Conservation (phyloP, 441 rosid species). For the Flueggea neowawraea region DNA sequence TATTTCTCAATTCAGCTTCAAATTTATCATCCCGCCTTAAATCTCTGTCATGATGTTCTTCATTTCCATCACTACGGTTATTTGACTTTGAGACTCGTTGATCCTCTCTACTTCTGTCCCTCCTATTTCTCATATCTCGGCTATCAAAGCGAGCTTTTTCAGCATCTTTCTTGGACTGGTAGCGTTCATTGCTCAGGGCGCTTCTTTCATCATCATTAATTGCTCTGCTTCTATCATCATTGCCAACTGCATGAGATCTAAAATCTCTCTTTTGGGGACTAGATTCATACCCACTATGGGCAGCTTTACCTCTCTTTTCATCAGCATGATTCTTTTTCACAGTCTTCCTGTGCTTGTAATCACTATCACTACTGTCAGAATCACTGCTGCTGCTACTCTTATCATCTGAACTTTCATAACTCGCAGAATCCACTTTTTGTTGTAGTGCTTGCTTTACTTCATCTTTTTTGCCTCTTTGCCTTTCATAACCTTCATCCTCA, state of each 20-base stretch:
- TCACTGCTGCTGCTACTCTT: conserved; percentile 11
- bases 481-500: conserved; percentile 7
- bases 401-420: conserved; percentile 6
- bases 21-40: conserved; percentile 9
- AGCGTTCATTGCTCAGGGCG: conserved; percentile 1
- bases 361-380: conserved; percentile 18
- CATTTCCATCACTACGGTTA: conserved; percentile 18
- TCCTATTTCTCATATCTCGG: conserved; percentile 27
- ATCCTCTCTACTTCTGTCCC: conserved; percentile 22
- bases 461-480: conserved; percentile 11
- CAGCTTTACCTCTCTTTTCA: conserved; percentile 15
- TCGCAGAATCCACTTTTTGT: conserved; percentile 11
- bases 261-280: conserved; percentile 23
- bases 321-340: conserved; percentile 10
- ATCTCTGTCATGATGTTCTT: conserved; percentile 9
- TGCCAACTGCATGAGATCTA: conserved; percentile 15
- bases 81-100: conserved; percentile 21
- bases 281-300: conserved; percentile 19
- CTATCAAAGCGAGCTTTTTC: conserved; percentile 13
- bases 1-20: conserved; percentile 13
- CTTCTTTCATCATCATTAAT: conserved; percentile 9
- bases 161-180: conserved; percentile 10
- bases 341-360: conserved; percentile 13
- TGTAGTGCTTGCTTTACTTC: conserved; percentile 8
- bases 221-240: not conserved